Evolutionary conservation across 305 asterid genomes (phyloP).

Genomic region (Fraxinus nigra): DNA sequence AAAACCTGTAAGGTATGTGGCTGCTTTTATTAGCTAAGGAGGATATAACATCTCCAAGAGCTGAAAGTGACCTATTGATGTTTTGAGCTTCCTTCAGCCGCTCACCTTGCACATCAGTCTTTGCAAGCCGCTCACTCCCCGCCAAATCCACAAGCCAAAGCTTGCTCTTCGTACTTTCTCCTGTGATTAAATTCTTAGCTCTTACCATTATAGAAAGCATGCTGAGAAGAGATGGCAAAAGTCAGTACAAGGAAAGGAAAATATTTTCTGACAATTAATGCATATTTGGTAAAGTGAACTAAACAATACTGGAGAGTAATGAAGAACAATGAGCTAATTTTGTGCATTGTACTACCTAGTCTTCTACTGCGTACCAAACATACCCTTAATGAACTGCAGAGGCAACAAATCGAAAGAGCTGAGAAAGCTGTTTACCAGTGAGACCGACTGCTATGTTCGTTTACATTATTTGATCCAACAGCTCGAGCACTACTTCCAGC

Average conservation of each 20-base stretch:
- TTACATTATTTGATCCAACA: slow-evolving; percentile 92
- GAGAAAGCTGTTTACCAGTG: slow-evolving; percentile 62
- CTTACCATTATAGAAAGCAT: slow-evolving; percentile 87
- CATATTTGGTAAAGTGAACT: background rate
- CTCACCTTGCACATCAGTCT: slow-evolving; percentile 94
- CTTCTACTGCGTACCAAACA: background rate
- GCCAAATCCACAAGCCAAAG: slow-evolving; percentile 99
- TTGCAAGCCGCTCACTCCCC: slow-evolving; percentile 97
- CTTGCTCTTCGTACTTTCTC: slow-evolving; percentile 90
- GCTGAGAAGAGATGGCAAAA: slow-evolving; percentile 37
- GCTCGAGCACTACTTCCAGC: slow-evolving; percentile 92
- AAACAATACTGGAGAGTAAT: background rate
- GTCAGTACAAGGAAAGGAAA: background rate
- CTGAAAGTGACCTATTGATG: slow-evolving; percentile 92
- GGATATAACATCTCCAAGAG: slow-evolving; percentile 93
- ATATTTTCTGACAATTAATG: background rate
- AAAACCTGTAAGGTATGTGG: slow-evolving; percentile 90
- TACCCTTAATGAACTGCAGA: slow-evolving; percentile 8
- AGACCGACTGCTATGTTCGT: slow-evolving; percentile 96
- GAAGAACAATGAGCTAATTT: background rate
- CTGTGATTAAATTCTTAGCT: slow-evolving; percentile 66
- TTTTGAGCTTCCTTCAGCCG: slow-evolving; percentile 99
- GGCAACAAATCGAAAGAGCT: background rate
- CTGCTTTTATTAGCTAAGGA: slow-evolving; percentile 94
- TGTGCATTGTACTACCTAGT: background rate